These are phyloP conservation scores for Aspergillus ustus DNA, from an alignment of 2,329 filamentous ascomycete species.

Conservation along the genomic window DNA sequence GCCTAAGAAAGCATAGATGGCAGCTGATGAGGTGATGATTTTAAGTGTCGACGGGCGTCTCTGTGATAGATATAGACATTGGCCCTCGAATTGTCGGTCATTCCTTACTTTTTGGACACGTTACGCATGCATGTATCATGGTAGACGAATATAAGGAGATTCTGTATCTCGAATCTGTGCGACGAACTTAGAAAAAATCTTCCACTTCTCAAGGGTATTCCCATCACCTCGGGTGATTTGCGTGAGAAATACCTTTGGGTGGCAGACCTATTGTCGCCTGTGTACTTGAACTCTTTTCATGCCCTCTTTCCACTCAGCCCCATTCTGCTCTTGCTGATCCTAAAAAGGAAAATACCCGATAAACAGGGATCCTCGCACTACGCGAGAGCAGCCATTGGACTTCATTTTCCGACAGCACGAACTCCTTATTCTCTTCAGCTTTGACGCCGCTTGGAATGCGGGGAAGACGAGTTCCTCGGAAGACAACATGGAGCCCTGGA, in stretches of 20 bases:
- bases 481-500: background rate
- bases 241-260: too few relatives aligned
- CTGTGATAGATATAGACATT: slow-evolving; percentile 30
- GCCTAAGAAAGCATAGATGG: slow-evolving; percentile 40
- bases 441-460: background rate
- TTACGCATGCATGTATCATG: slow-evolving; percentile 25
- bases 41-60: slow-evolving; percentile 18
- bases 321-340: background rate
- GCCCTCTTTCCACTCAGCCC: too few relatives aligned
- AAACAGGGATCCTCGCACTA: background rate
- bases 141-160: slow-evolving; percentile 20
- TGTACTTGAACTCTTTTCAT: background rate
- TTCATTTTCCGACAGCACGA: background rate
- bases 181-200: background rate
- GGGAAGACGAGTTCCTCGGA: background rate
- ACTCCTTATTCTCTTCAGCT: background rate
- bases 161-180: background rate
- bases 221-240: too few relatives aligned
- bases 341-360: background rate
- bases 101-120: slow-evolving; percentile 20
- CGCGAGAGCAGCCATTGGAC: background rate
- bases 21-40: slow-evolving; percentile 25
- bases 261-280: background rate
- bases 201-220: background rate
- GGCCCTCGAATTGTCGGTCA: slow-evolving; percentile 11